Evolutionary conservation across 2,329 filamentous ascomycete genomes (phyloP).

Genomic region (Cercospora berteroae): DNA sequence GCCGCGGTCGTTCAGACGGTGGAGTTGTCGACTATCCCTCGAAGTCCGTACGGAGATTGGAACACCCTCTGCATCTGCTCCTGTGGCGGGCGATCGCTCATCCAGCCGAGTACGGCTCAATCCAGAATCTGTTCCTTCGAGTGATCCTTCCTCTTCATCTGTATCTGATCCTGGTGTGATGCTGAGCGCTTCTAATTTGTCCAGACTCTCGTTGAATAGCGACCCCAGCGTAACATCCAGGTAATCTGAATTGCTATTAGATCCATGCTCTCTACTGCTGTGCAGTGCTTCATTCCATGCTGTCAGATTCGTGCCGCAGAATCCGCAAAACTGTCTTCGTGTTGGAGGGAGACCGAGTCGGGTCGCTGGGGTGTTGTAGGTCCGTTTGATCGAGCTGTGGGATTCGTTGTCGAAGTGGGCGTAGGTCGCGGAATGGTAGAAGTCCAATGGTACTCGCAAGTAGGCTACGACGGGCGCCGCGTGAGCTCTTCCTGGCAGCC

Average conservation of each 20-base stretch:
- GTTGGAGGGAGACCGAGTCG: conserved; percentile 55
- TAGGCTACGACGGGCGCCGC: conserved; percentile 74
- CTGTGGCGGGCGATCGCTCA: neutral
- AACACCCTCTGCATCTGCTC: conserved; percentile 6
- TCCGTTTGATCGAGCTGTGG: conserved; percentile 46
- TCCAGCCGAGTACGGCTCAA: conserved; percentile 14
- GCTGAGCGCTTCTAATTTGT: conserved; percentile 69
- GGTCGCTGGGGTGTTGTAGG: conserved; percentile 48
- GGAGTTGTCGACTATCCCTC: conserved; percentile 23
- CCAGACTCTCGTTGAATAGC: conserved; percentile 67
- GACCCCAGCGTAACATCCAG: conserved; percentile 82
- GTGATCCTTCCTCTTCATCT: conserved; percentile 34
- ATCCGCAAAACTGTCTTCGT: conserved; percentile 83
- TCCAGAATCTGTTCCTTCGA: conserved; percentile 3
- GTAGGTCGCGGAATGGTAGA: conserved; percentile 74
- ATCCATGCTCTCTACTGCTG: conserved; percentile 57
- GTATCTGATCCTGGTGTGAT: conserved; percentile 57
- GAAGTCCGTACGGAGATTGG: conserved; percentile 7
- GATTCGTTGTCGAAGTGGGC: conserved; percentile 75
- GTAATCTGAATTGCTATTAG: conserved; percentile 68
- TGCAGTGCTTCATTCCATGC: conserved; percentile 41
- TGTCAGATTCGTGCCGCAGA: conserved; percentile 81
- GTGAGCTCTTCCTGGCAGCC: conserved; percentile 57
- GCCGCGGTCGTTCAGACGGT: conserved; percentile 45
- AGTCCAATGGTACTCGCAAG: conserved; percentile 75